A percentile compares a stretch with the other conserved stretches of the same genome.
Conservation (phyloP, 306 rosid genomes). For the Prunus padus region DNA sequence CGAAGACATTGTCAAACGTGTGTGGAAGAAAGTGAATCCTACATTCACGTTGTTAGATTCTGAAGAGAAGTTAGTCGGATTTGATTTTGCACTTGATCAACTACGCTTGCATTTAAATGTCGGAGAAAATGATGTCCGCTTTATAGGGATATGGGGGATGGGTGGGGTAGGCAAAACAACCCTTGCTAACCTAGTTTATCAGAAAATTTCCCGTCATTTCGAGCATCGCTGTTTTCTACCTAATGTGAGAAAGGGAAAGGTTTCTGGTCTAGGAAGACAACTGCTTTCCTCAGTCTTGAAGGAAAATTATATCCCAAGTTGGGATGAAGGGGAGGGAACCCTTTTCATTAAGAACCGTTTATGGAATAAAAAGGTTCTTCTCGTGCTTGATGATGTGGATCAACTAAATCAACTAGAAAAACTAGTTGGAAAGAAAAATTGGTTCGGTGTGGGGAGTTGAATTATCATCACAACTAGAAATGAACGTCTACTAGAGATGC, state of each 20-base stretch:
- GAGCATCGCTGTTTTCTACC: not conserved
- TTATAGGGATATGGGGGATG: not conserved
- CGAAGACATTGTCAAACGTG: not conserved
- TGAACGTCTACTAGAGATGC: constrained; percentile 21
- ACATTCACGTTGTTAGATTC: not conserved
- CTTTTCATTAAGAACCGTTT: constrained; percentile 17
- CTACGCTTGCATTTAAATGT: too few relatives aligned
- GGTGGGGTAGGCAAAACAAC: not conserved
- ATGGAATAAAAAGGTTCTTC: constrained; percentile 21
- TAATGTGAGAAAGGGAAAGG: not conserved
- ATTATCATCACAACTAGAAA: constrained; percentile 34
- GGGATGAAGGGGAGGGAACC: constrained; percentile 9
- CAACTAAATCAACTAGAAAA: constrained; percentile 24
- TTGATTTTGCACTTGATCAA: not conserved
- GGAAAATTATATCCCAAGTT: not conserved
- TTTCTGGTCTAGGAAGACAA: constrained; percentile 16
- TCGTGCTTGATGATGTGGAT: constrained; percentile 2
- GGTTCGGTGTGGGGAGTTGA: constrained; percentile 30
- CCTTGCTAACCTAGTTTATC: not conserved
- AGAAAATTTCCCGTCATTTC: not conserved
- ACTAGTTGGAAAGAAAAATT: constrained; percentile 19
- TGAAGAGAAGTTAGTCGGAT: not conserved
- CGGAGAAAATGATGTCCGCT: not conserved
- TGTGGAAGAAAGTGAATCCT: not conserved
- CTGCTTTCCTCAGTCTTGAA: constrained; percentile 17